Evolutionary conservation across 2,329 filamentous ascomycete species (phyloP).

Genomic region (Penicillium hordei): DNA sequence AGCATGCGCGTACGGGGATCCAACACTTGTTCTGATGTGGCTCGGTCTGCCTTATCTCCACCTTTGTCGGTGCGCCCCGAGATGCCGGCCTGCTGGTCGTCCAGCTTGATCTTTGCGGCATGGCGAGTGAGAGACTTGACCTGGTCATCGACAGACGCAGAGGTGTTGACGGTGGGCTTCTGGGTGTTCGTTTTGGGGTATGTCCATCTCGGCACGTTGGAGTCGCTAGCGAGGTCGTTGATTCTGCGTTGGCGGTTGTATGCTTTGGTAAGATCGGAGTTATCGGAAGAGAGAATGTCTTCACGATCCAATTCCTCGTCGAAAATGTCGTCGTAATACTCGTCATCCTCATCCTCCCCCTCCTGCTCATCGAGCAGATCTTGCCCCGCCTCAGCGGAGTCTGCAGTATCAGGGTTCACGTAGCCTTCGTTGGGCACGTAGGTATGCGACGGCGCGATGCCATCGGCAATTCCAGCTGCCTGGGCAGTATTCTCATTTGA

Average conservation of each 20-base stretch:
- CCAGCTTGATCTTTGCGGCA: conserved; percentile 79
- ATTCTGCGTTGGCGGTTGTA: conserved; percentile 81
- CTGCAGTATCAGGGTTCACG: conserved; percentile 38
- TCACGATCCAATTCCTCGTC: conserved; percentile 57
- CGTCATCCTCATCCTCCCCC: conserved; percentile 55
- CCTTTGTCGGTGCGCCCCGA: conserved; percentile 48
- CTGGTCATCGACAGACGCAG: conserved; percentile 80
- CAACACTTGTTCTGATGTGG: conserved; percentile 90
- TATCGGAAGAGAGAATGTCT: conserved; percentile 57
- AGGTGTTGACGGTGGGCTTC: conserved; percentile 76
- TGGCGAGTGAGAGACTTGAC: conserved; percentile 81
- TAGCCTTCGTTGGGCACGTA: conserved; percentile 54
- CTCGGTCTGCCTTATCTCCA: conserved; percentile 81
- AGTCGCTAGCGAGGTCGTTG: conserved; percentile 53
- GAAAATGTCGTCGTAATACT: conserved; percentile 62
- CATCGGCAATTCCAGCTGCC: conserved; percentile 43
- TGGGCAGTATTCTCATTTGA: conserved; percentile 21
- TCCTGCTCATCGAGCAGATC: conserved; percentile 38
- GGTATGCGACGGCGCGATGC: conserved; percentile 47
- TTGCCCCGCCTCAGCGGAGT: conserved; percentile 35
- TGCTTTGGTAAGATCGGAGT: conserved; percentile 73
- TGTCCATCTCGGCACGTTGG: conserved; percentile 54
- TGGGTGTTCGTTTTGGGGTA: conserved; percentile 74
- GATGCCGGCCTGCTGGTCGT: conserved; percentile 58
- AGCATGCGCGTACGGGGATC: conserved; percentile 96